A percentile compares a stretch with the other conserved stretches of the same genome.
These are phyloP conservation scores for Rusavskia elegans DNA, from an alignment of 495 filamentous ascomycete species.

Conservation along the genomic window DNA sequence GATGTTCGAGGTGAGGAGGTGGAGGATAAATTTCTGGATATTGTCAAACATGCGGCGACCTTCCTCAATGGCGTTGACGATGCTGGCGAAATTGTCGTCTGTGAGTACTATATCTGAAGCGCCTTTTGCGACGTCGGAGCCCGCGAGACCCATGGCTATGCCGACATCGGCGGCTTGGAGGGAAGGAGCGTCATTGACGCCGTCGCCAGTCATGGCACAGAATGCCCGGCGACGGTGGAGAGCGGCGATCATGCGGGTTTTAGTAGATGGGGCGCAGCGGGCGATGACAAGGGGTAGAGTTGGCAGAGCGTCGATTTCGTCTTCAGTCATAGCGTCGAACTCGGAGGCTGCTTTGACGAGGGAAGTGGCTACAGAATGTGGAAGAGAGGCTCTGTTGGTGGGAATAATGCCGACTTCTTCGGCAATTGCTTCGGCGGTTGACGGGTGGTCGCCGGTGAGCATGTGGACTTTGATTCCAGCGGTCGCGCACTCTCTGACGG, in stretches of 20 bases:
- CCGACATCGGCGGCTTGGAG: conserved; percentile 66
- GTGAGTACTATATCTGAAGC: conserved; percentile 78
- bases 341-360: conserved; percentile 46
- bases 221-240: conserved; percentile 49
- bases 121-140: conserved; percentile 82
- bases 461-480: conserved; percentile 70
- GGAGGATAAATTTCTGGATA: conserved; percentile 70
- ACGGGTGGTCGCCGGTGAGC: conserved; percentile 65
- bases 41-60: conserved; percentile 63
- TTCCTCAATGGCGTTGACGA: conserved; percentile 57
- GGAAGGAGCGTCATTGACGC: conserved; percentile 74
- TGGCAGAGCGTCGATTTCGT: conserved; percentile 43
- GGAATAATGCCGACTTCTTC: conserved; percentile 62
- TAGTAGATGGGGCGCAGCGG: conserved; percentile 51
- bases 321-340: conserved; percentile 45
- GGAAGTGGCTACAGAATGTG: conserved; percentile 33
- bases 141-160: conserved; percentile 71
- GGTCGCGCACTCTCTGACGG: conserved; percentile 45
- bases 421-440: conserved; percentile 62
- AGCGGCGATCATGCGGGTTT: conserved; percentile 56
- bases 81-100: conserved; percentile 74
- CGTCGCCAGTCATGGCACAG: conserved; percentile 64
- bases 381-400: conserved; percentile 33
- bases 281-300: conserved; percentile 53
- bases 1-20: conserved; percentile 57